A percentile compares a stretch with the other conserved stretches of the same genome.
Conservation (phyloP, 2,329 filamentous ascomycete genomes). For the Fusarium sp. region DNA sequence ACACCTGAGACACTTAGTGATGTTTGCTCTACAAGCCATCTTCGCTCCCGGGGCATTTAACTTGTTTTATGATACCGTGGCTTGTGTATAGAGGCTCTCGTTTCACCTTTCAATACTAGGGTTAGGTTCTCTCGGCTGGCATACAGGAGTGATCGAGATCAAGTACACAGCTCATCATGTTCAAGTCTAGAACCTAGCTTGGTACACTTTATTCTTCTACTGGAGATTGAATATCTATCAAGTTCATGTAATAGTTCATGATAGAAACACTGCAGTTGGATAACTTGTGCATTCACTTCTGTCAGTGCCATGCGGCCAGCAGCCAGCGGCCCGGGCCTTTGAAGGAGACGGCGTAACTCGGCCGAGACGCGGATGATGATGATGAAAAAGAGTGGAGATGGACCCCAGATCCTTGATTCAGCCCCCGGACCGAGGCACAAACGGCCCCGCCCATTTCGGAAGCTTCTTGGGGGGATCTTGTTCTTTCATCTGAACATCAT, state of each 20-base stretch:
- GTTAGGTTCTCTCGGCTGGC: too few species aligned
- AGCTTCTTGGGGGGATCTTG: neutral
- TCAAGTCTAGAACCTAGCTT: too few species aligned
- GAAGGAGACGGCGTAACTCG: conserved; percentile 21
- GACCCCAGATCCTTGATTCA: conserved; percentile 33
- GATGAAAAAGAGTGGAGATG: conserved; percentile 5
- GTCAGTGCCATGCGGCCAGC: conserved; percentile 3
- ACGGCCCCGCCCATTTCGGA: conserved; percentile 4
- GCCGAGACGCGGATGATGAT: conserved; percentile 27
- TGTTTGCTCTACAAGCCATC: neutral
- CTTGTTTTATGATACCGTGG: neutral
- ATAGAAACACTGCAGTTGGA: too few species aligned
- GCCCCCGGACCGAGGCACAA: conserved; percentile 34
- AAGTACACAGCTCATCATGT: too few species aligned
- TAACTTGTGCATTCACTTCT: too few species aligned
- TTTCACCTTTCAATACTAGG: too few species aligned
- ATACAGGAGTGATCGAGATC: too few species aligned
- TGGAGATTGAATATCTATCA: too few species aligned
- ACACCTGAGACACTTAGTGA: neutral
- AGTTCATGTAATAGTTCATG: too few species aligned
- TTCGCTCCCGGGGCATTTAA: neutral
- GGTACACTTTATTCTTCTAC: too few species aligned
- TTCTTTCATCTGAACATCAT: conserved; percentile 2
- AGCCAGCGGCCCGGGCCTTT: conserved; percentile 16
- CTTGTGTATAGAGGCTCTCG: neutral